Evolutionary conservation across 768 basidiomycete genomes (phyloP).

Genomic region (Crepidotus variabilis): DNA sequence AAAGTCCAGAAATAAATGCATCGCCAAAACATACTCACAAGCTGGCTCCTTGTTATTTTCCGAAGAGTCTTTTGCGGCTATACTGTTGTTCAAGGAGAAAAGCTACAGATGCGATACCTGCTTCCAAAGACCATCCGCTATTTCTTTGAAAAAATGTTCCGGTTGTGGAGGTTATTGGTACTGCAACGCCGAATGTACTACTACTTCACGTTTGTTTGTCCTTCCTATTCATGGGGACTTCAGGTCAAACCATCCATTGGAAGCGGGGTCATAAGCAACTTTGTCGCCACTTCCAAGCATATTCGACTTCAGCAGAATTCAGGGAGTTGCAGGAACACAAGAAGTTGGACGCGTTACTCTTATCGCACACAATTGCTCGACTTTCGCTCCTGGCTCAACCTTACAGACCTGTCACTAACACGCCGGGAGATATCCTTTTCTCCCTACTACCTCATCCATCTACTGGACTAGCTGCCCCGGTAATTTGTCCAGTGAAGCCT

Average conservation of each 20-base stretch:
- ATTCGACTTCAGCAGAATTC: conserved; percentile 40
- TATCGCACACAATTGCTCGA: conserved; percentile 59
- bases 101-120: conserved; percentile 67
- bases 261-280: conserved; percentile 57
- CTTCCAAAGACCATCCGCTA: conserved; percentile 31
- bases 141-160: conserved; percentile 50
- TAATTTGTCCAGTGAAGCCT: conserved; percentile 27
- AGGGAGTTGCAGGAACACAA: conserved; percentile 49
- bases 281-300: conserved; percentile 57
- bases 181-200: conserved; percentile 60
- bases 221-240: conserved; percentile 3
- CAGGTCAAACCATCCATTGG: conserved; percentile 75
- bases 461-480: conserved; percentile 18
- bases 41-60: conserved; percentile 50
- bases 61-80: conserved; percentile 38
- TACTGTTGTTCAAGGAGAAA: conserved; percentile 54
- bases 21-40: conserved; percentile 33
- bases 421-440: conserved; percentile 10
- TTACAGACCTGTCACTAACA: conserved; percentile 13
- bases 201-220: conserved; percentile 1
- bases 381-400: conserved; percentile 18
- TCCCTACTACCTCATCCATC: conserved; percentile 34
- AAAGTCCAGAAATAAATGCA: conserved; percentile 47
- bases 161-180: conserved; percentile 75
- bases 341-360: conserved; percentile 56